Evolutionary conservation across 1,139 yeast species (phyloP).

Genomic region (Scheffersomyces quercinus): DNA sequence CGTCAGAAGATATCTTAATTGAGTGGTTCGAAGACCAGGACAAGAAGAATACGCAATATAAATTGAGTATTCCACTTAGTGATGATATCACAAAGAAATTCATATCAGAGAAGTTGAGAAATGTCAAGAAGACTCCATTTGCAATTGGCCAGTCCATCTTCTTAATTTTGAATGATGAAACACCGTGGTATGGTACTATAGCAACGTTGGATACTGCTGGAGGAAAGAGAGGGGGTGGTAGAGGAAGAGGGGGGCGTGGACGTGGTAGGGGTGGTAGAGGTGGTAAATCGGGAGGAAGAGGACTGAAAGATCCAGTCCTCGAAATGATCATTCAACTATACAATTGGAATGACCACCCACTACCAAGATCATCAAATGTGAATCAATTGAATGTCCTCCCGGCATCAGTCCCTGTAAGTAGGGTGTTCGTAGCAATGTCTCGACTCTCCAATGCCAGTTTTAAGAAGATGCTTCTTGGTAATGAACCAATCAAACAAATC

Average conservation of each 20-base stretch:
- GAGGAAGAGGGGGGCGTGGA: conserved; percentile 30
- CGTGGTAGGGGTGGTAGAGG: conserved; percentile 9
- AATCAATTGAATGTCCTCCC: conserved; percentile 53
- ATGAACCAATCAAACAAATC: conserved; percentile 59
- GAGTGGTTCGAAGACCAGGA: conserved; percentile 55
- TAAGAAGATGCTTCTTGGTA: conserved; percentile 59
- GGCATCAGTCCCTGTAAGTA: conserved; percentile 60
- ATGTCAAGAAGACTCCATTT: conserved; percentile 49
- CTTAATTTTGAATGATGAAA: conserved; percentile 38
- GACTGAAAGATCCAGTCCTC: conserved; percentile 19
- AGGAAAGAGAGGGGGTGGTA: conserved; percentile 26
- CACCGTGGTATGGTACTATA: conserved; percentile 45
- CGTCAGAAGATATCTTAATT: conserved; percentile 41
- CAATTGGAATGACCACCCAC: conserved; percentile 54
- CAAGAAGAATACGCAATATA: conserved; percentile 42
- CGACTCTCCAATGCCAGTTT: conserved; percentile 58
- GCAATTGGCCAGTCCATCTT: conserved; percentile 47
- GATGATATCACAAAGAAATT: conserved; percentile 42
- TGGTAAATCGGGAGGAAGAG: conserved; percentile 1
- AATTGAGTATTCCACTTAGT: conserved; percentile 36
- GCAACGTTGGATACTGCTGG: conserved; percentile 45
- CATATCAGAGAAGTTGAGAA: conserved; percentile 41
- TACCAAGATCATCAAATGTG: conserved; percentile 46
- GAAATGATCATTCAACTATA: conserved; percentile 53
- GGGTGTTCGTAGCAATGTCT: conserved; percentile 67